Evolutionary conservation across 2,329 filamentous ascomycete species (phyloP).

Genomic region (Acarospora socialis): DNA sequence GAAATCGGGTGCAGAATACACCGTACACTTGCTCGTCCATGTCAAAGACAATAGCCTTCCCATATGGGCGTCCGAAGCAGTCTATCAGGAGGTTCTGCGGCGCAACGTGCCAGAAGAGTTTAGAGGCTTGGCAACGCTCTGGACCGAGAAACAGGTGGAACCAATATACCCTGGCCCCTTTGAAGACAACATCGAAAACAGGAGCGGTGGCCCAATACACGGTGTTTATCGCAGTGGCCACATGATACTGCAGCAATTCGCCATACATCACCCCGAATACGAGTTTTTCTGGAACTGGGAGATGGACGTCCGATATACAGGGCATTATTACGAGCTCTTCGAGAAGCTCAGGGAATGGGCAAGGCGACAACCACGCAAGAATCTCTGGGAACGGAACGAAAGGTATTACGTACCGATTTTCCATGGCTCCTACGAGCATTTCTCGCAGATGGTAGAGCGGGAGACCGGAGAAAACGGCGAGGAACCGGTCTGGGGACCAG

Average conservation of each 20-base stretch:
- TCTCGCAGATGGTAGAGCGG: conserved; percentile 47
- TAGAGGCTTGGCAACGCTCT: conserved; percentile 54
- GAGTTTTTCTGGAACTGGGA: conserved; percentile 52
- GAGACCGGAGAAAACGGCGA: conserved; percentile 31
- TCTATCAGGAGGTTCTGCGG: conserved; percentile 45
- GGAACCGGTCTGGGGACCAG: conserved; percentile 10
- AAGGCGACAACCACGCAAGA: conserved; percentile 47
- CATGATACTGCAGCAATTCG: conserved; percentile 46
- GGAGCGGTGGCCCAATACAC: conserved; percentile 1
- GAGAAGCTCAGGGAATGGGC: conserved; percentile 52
- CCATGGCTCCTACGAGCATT: conserved; percentile 59
- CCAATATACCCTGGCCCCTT: conserved; percentile 36
- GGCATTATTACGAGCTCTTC: conserved; percentile 56
- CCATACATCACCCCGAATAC: conserved; percentile 45
- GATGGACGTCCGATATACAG: conserved; percentile 48
- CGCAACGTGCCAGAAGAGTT: conserved; percentile 57
- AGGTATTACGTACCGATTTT: conserved; percentile 58
- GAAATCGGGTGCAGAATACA: conserved; percentile 72
- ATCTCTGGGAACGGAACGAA: conserved; percentile 57
- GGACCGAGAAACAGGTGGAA: conserved; percentile 46
- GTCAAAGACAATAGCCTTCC: conserved; percentile 63
- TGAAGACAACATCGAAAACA: conserved; percentile 13
- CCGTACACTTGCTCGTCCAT: conserved; percentile 73
- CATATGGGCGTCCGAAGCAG: conserved; percentile 61
- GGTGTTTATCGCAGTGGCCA: conserved; percentile 41